phyloP scores from a whole-genome alignment of 1,139 yeast species.

The Suhomyces terraborum region DNA sequence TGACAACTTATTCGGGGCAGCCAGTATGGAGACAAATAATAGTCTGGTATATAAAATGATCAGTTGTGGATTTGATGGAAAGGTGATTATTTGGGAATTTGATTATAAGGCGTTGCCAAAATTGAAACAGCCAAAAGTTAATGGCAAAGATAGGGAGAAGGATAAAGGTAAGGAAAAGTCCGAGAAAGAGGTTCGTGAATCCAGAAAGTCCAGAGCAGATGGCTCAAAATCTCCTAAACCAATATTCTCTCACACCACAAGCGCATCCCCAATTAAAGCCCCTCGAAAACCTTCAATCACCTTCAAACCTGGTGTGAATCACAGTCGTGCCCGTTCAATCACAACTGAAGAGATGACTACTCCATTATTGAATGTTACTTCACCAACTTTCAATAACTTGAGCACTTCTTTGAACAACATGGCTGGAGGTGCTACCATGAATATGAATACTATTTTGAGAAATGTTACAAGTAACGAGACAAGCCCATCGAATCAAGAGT shows the following conservation, averaged over 20 bases:
- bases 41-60: conserved; percentile 54
- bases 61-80: conserved; percentile 73
- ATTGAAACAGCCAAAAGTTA: conserved; percentile 29
- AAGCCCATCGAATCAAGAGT: conserved; percentile 1
- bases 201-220: conserved; percentile 10
- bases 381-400: conserved; percentile 15
- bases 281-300: conserved; percentile 6
- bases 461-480: conserved; percentile 1
- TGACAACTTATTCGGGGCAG: conserved; percentile 21
- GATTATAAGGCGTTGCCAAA: conserved; percentile 62
- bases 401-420: conserved; percentile 14
- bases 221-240: conserved; percentile 12
- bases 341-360: conserved; percentile 17
- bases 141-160: conserved; percentile 3
- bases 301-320: conserved; percentile 12
- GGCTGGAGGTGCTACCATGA: conserved; percentile 17
- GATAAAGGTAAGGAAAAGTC: conserved; percentile 10
- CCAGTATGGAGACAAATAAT: conserved; percentile 13
- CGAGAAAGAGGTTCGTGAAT: not conserved
- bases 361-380: conserved; percentile 13
- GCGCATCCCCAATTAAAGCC: conserved; percentile 14
- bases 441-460: conserved; percentile 16
- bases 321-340: conserved; percentile 18
- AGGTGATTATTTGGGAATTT: conserved; percentile 71
- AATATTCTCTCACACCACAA: conserved; percentile 10